Evolutionary conservation across 2,329 filamentous ascomycete genomes (phyloP), one percentile per base, ranked within the genome.

Genomic region (Fusarium keratoplasticum): DNA sequence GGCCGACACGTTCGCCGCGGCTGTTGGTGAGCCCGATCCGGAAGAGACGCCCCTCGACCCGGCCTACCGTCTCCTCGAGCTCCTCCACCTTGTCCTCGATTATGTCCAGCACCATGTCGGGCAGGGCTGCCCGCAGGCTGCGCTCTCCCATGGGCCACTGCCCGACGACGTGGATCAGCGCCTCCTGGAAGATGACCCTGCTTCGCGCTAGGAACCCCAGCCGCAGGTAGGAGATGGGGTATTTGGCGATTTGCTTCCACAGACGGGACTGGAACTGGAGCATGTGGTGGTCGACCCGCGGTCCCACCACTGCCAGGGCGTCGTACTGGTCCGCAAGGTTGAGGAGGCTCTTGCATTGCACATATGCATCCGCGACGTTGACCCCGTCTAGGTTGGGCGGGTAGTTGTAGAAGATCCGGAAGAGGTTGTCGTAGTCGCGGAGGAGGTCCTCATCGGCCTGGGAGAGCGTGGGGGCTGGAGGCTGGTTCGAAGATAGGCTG

Each of bases 191-290:
- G 61, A 95, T 95, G 75, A 95, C 92, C 74, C 93, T 93, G 78
- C 92, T 95, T 52, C 94, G 91, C 10, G 95, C 93, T 47, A 98
- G 88, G 78, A 95, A 98, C 40, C 95, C 95, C 2, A 98, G 89
- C 67, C 95, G 95, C 57, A 98, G 89, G 80, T 98, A 98, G 69
- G 92, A 95, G 57, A 96, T 94, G 14, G 96, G 95, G 80, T 98
- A 98, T 83, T 98, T 98, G 61, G 95, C 95, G 72, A 98, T 97
- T 83, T 98, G 96, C 82, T 96, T 97, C 93, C 95, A 98, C 3
- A 98, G 88, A 2, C 95, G 90, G 25, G 93, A 94, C 78, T 96
- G 95, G 81, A 98, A 98, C 77, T 96, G 94, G 18, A 98, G 87
- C 16, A 98, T 88, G 82, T 98, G 96, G 84, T 98, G 95, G 83